Evolutionary conservation across 805 yeast species (phyloP).

Genomic region (Metschnikowia corniflorae): DNA sequence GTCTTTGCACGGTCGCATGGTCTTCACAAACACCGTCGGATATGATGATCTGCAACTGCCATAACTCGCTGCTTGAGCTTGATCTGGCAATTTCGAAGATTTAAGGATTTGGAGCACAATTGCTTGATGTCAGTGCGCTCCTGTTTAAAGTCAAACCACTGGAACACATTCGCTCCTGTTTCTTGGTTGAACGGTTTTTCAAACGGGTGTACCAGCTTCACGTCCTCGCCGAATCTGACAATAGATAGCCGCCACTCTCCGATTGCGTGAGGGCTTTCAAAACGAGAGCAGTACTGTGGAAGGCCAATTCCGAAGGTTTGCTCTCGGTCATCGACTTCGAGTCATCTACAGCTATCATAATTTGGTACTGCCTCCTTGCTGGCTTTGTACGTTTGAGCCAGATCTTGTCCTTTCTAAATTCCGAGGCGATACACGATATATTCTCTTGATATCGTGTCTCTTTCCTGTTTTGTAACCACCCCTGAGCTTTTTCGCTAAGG

Average conservation of each 20-base stretch:
- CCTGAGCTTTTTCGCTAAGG: conserved; percentile 86
- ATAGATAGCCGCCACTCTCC: conserved; percentile 92
- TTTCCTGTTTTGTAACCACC: conserved; percentile 99
- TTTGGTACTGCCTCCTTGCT: conserved; percentile 93
- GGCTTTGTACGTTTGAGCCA: conserved; percentile 98
- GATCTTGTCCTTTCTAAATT: conserved; percentile 94
- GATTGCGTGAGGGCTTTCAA: conserved; percentile 90
- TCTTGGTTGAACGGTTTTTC: conserved; percentile 80
- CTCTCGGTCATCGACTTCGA: conserved; percentile 97
- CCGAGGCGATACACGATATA: conserved; percentile 96
- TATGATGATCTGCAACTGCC: conserved; percentile 90
- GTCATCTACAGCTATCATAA: conserved; percentile 96
- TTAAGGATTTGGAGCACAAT: conserved; percentile 68
- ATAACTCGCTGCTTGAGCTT: conserved; percentile 55
- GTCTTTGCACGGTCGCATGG: conserved; percentile 74
- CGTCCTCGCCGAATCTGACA: conserved; percentile 83
- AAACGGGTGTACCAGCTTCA: conserved; percentile 85
- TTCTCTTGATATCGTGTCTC: conserved; percentile 93
- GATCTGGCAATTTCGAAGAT: conserved; percentile 62
- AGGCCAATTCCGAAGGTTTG: conserved; percentile 83
- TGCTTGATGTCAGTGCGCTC: conserved; percentile 78
- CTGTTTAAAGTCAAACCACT: conserved; percentile 88
- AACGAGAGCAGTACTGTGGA: conserved; percentile 90
- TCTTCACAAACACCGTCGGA: conserved; percentile 98
- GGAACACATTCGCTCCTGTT: conserved; percentile 79